phyloP scores from a whole-genome alignment of 257 asterid genomes.

The Dorcoceras hygrometricum region DNA sequence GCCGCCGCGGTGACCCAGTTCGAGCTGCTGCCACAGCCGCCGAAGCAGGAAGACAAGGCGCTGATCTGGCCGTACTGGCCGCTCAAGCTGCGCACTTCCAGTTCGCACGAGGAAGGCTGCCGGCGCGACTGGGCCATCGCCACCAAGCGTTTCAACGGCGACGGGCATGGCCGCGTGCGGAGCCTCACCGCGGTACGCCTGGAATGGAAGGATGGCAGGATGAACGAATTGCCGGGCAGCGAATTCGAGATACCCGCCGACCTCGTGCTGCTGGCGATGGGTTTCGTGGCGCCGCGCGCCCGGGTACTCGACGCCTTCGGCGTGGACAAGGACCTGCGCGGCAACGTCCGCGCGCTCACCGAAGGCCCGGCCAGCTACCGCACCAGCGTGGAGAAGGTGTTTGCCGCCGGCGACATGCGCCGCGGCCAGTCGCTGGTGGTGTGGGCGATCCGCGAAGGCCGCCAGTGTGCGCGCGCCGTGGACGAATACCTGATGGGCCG shows the following conservation, averaged over 20 bases:
- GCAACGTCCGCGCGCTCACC: too few species aligned
- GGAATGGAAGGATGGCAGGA: too few species aligned
- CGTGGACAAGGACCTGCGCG: too few species aligned
- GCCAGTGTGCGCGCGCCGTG: slow-evolving; percentile 86
- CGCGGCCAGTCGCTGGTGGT: slow-evolving; percentile 95
- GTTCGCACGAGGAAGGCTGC: too few species aligned
- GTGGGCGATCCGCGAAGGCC: slow-evolving; percentile 97
- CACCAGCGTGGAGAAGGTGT: slow-evolving; percentile 70
- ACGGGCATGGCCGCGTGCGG: too few species aligned
- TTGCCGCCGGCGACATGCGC: slow-evolving; percentile 95
- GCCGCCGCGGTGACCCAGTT: slow-evolving; percentile 64
- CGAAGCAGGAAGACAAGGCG: slow-evolving; percentile 91
- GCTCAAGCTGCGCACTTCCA: not conserved
- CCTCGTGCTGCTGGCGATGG: slow-evolving; percentile 90
- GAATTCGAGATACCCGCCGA: slow-evolving; percentile 94
- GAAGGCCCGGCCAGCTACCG: too few species aligned
- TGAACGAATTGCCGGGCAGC: slow-evolving; percentile 68
- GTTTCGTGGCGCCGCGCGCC: slow-evolving; percentile 34
- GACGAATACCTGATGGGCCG: slow-evolving; percentile 62
- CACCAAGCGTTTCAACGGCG: too few species aligned
- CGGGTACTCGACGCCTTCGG: too few species aligned
- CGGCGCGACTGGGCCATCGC: slow-evolving; percentile 34
- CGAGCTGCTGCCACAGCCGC: slow-evolving; percentile 96
- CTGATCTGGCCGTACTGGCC: slow-evolving; percentile 51
- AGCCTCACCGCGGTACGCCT: too few species aligned